Percentiles rank a stretch among this genome's conserved stretches.
Evolutionary conservation across 306 rosid species (phyloP).

Genomic region (Acacia acuminata): DNA sequence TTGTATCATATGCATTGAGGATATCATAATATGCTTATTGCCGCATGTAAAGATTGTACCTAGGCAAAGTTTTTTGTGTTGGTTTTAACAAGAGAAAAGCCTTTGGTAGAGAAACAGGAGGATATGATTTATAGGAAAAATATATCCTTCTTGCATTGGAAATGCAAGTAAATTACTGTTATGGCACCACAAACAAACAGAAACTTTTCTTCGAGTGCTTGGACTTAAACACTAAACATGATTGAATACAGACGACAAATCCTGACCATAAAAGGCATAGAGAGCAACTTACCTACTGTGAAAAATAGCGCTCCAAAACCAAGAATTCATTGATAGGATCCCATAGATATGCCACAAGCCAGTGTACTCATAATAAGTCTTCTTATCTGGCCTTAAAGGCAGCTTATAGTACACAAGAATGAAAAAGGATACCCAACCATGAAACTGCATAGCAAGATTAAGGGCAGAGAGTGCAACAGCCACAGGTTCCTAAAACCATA

Average conservation of each 20-base stretch:
- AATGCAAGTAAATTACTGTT: no score
- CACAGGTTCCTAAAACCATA: conserved; percentile 79
- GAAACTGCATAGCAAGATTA: conserved; percentile 94
- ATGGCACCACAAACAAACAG: not conserved
- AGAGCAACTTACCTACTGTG: conserved; percentile 76
- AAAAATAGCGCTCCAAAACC: conserved; percentile 91
- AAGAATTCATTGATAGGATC: conserved; percentile 80
- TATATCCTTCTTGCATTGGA: not conserved
- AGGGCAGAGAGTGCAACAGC: conserved; percentile 88
- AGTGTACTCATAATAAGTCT: conserved; percentile 77
- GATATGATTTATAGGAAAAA: not conserved
- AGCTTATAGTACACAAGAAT: conserved; percentile 87
- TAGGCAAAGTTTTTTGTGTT: not conserved
- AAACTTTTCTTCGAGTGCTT: conserved; percentile 9
- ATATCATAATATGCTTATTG: not conserved
- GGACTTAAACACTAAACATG: not conserved
- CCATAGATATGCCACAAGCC: conserved; percentile 95
- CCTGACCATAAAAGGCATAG: conserved; percentile 14
- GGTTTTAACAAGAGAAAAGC: not conserved
- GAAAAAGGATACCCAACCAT: conserved; percentile 96
- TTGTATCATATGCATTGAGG: not conserved
- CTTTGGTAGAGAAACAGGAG: not conserved
- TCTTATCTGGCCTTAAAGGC: conserved; percentile 71
- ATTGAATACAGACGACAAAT: not conserved
- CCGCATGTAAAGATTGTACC: not conserved